Conservation (phyloP, 1,139 yeast genomes). For the Candida glucosophila region DNA sequence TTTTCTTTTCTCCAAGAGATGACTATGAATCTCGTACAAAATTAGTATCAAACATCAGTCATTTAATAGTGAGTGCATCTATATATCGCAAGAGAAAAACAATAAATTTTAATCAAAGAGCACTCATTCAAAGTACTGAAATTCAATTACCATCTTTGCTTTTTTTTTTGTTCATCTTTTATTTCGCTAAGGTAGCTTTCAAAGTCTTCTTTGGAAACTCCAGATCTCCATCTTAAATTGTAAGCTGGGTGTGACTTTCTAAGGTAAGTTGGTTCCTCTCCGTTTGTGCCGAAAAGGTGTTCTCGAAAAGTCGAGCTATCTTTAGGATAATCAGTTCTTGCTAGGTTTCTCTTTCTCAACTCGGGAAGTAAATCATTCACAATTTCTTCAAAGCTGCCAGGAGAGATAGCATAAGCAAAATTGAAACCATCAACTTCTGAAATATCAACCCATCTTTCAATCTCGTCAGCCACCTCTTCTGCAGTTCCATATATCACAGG, state of each 20-base stretch:
- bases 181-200: slow-evolving; percentile 10
- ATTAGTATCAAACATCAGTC: too few relatives aligned
- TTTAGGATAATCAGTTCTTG: slow-evolving; percentile 21
- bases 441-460: slow-evolving; percentile 22
- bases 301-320: slow-evolving; percentile 16
- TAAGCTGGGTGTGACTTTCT: slow-evolving; percentile 28
- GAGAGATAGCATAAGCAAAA: slow-evolving; percentile 19
- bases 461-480: slow-evolving; percentile 17
- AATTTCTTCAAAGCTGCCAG: slow-evolving; percentile 20
- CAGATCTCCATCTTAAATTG: slow-evolving; percentile 30
- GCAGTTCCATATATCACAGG: slow-evolving; percentile 19
- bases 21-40: too few relatives aligned
- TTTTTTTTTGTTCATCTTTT: slow-evolving; percentile 1
- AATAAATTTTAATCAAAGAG: too few relatives aligned
- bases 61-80: too few relatives aligned
- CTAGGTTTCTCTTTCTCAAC: slow-evolving; percentile 16
- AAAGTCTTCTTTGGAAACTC: slow-evolving; percentile 27
- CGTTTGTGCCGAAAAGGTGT: slow-evolving; percentile 16
- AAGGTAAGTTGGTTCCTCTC: slow-evolving; percentile 14
- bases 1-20: too few relatives aligned
- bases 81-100: too few relatives aligned
- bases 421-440: slow-evolving; percentile 24
- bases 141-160: too few relatives aligned
- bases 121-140: too few relatives aligned
- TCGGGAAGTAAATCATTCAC: slow-evolving; percentile 20